A percentile compares a stretch with the other conserved stretches of the same genome.
Evolutionary conservation across 805 yeast species (phyloP).

Genomic region (Myxozyma neotropica): DNA sequence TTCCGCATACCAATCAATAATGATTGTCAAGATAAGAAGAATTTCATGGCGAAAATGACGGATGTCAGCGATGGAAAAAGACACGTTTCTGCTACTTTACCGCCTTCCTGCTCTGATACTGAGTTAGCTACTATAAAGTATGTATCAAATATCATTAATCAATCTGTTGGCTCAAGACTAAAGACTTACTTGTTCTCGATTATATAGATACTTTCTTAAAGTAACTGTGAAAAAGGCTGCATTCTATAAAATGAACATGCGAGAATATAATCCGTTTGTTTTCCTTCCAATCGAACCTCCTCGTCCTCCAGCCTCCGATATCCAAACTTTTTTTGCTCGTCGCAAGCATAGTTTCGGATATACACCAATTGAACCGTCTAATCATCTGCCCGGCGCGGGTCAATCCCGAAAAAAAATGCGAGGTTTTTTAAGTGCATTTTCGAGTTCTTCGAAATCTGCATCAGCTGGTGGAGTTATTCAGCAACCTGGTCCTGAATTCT

Average conservation of each 20-base stretch:
- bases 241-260: slow-evolving; percentile 51
- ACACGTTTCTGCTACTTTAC: slow-evolving; percentile 37
- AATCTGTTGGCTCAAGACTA: no score
- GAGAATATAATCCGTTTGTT: slow-evolving; percentile 54
- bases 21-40: slow-evolving; percentile 21
- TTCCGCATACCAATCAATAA: slow-evolving; percentile 42
- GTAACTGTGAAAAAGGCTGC: slow-evolving; percentile 61
- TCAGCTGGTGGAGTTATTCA: slow-evolving; percentile 12
- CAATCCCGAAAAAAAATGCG: slow-evolving; percentile 6
- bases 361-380: slow-evolving; percentile 1
- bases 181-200: no score
- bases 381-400: background rate
- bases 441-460: background rate
- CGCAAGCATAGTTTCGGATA: slow-evolving; percentile 34
- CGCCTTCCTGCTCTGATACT: slow-evolving; percentile 42
- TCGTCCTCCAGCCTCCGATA: slow-evolving; percentile 19
- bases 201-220: slow-evolving; percentile 60
- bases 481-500: slow-evolving; percentile 35
- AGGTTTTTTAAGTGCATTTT: slow-evolving; percentile 11
- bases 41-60: slow-evolving; percentile 10
- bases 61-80: slow-evolving; percentile 25
- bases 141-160: no score
- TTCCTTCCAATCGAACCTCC: slow-evolving; percentile 52
- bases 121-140: slow-evolving; percentile 13
- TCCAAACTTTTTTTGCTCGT: slow-evolving; percentile 50